Conservation (phyloP, 129 eudicot species). For the Arctium minus region DNA sequence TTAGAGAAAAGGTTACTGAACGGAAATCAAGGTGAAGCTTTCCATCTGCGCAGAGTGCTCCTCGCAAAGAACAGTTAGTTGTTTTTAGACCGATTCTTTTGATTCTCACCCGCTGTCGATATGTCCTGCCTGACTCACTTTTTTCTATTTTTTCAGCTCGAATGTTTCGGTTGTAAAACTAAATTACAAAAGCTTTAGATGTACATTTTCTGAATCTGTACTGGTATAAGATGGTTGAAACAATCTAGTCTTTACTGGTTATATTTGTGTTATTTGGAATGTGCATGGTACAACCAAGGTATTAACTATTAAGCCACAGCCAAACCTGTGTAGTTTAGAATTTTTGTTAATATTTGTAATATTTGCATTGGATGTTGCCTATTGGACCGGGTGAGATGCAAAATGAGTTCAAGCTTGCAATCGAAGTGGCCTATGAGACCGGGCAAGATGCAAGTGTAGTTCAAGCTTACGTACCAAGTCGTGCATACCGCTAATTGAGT, state of each 20-base stretch:
- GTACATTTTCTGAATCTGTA: slow-evolving; percentile 17
- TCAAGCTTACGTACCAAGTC: too few relatives aligned
- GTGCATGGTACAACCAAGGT: not conserved
- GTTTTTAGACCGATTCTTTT: slow-evolving; percentile 6
- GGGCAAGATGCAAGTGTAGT: too few relatives aligned
- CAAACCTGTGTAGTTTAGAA: too few relatives aligned
- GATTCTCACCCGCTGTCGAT: slow-evolving; percentile 18
- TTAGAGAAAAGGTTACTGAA: slow-evolving; percentile 63
- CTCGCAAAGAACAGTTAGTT: slow-evolving; percentile 40
- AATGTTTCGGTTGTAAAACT: slow-evolving; percentile 14
- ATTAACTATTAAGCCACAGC: too few relatives aligned
- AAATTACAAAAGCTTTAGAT: slow-evolving; percentile 5
- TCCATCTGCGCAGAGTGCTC: slow-evolving; percentile 54
- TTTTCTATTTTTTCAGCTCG: not conserved
- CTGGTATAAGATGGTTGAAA: not conserved
- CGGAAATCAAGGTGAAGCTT: slow-evolving; percentile 93
- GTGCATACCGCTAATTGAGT: too few relatives aligned
- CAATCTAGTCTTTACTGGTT: not conserved
- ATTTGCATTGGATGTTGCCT: too few relatives aligned
- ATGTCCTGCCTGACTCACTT: not conserved
- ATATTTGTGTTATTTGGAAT: not conserved
- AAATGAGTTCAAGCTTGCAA: too few relatives aligned
- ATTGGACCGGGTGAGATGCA: too few relatives aligned
- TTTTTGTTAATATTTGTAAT: too few relatives aligned
- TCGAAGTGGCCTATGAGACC: too few relatives aligned